Percentiles rank a stretch among this genome's conserved stretches.
phyloP scores from a whole-genome alignment of 345 rosid species.

The Murraya paniculata region DNA sequence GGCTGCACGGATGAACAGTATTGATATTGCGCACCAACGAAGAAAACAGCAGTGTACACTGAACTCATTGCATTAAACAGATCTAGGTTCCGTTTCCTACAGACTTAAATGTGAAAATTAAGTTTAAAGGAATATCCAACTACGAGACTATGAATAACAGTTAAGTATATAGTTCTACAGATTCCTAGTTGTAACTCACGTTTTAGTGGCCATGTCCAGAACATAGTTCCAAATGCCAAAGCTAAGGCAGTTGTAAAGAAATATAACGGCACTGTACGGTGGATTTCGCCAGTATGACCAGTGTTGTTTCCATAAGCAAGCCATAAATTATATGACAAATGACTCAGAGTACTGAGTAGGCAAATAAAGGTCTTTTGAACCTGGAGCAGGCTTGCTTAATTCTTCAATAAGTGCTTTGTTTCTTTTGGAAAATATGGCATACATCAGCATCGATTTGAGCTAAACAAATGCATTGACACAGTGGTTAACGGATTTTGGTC shows the following conservation, averaged over 20 bases:
- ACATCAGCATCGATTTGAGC: neutral
- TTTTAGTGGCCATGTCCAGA: slow-evolving; percentile 37
- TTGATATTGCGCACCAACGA: slow-evolving; percentile 67
- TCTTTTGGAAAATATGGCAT: slow-evolving; percentile 35
- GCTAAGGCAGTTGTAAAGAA: slow-evolving; percentile 32
- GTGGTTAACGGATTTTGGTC: no score
- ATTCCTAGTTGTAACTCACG: slow-evolving; percentile 1
- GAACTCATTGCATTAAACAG: slow-evolving; percentile 71
- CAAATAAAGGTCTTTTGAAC: slow-evolving; percentile 40
- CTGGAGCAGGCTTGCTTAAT: slow-evolving; percentile 23
- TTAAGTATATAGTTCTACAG: neutral
- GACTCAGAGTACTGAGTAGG: slow-evolving; percentile 41
- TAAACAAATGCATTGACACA: neutral
- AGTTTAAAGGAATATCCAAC: neutral
- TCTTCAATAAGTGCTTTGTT: slow-evolving; percentile 46
- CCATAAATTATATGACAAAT: slow-evolving; percentile 37
- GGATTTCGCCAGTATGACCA: slow-evolving; percentile 52
- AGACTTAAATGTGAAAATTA: neutral
- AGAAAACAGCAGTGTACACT: slow-evolving; percentile 67
- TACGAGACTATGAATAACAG: neutral
- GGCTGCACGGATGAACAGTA: slow-evolving; percentile 60
- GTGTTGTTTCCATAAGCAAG: slow-evolving; percentile 51
- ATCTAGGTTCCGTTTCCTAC: slow-evolving; percentile 39
- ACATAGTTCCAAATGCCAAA: slow-evolving; percentile 38
- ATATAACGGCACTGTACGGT: slow-evolving; percentile 34